These are phyloP conservation scores for Teratosphaeriaceae sp. DNA, from an alignment of 2,329 filamentous ascomycete species.

Conservation along the genomic window DNA sequence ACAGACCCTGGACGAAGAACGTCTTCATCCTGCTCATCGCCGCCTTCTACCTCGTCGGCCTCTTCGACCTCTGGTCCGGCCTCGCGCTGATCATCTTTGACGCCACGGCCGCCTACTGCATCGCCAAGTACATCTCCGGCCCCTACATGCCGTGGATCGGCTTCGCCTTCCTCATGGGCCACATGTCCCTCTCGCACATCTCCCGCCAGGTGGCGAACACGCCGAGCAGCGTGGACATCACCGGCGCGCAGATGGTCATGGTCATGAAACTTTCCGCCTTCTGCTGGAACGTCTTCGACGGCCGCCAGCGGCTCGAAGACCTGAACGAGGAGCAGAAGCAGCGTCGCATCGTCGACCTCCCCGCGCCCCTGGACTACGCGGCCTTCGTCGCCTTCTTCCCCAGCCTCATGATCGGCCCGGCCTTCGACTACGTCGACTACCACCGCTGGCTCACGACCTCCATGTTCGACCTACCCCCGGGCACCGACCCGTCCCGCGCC, in stretches of 20 bases:
- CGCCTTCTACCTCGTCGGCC: constrained; percentile 84
- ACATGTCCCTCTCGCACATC: constrained; percentile 89
- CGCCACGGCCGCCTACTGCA: constrained; percentile 70
- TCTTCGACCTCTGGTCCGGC: constrained; percentile 89
- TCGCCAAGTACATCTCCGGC: constrained; percentile 75
- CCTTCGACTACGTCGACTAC: constrained; percentile 94
- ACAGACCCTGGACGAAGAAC: constrained; percentile 78
- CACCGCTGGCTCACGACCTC: constrained; percentile 84
- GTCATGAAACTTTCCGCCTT: constrained; percentile 97
- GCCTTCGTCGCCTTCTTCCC: constrained; percentile 97
- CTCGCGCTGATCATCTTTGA: constrained; percentile 73
- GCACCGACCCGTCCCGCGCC: constrained; percentile 76
- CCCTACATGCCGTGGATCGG: constrained; percentile 97
- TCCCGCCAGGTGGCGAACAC: constrained; percentile 65
- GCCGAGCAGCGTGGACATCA: constrained; percentile 72
- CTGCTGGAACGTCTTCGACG: constrained; percentile 97
- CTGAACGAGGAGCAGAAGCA: constrained; percentile 85
- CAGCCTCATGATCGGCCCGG: constrained; percentile 77
- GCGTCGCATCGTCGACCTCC: constrained; percentile 67
- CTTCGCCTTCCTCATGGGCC: constrained; percentile 90
- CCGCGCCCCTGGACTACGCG: constrained; percentile 69
- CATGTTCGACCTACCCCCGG: constrained; percentile 83
- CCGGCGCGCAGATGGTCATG: constrained; percentile 92
- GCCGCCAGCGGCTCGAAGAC: constrained; percentile 67
- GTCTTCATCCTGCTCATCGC: constrained; percentile 73